phyloP scores from a whole-genome alignment of 2,329 filamentous ascomycete species.

The Diplodia sapinea region DNA sequence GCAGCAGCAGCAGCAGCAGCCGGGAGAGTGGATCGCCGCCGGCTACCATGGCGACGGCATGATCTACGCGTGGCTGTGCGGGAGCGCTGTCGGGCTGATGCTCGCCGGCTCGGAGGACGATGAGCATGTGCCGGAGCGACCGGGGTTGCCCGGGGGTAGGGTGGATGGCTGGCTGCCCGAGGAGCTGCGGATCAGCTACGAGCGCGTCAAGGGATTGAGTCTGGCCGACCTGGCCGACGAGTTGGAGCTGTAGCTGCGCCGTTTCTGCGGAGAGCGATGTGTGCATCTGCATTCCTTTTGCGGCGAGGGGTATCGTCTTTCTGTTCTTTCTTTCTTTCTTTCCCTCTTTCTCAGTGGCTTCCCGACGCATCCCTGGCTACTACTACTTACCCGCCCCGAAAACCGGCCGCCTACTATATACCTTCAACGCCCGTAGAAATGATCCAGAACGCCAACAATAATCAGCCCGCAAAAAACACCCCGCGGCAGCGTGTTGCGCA shows the following conservation, averaged over 20 bases:
- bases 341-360: neutral
- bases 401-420: no score
- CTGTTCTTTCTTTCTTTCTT: no score
- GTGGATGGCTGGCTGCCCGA: conserved; percentile 17
- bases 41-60: conserved; percentile 38
- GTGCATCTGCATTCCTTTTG: neutral
- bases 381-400: no score
- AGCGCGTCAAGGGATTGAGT: conserved; percentile 5
- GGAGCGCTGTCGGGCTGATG: conserved; percentile 19
- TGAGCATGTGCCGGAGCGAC: conserved; percentile 10
- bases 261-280: neutral
- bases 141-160: conserved; percentile 3
- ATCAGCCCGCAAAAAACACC: neutral
- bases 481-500: neutral
- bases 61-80: conserved; percentile 32
- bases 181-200: conserved; percentile 23
- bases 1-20: conserved; percentile 32
- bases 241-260: neutral
- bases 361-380: no score
- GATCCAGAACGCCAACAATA: neutral
- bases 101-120: conserved; percentile 8
- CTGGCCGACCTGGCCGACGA: conserved; percentile 18
- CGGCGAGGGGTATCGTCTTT: no score
- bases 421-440: neutral
- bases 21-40: conserved; percentile 35